Conservation (phyloP, 345 rosid genomes). For the Aegle marmelos region DNA sequence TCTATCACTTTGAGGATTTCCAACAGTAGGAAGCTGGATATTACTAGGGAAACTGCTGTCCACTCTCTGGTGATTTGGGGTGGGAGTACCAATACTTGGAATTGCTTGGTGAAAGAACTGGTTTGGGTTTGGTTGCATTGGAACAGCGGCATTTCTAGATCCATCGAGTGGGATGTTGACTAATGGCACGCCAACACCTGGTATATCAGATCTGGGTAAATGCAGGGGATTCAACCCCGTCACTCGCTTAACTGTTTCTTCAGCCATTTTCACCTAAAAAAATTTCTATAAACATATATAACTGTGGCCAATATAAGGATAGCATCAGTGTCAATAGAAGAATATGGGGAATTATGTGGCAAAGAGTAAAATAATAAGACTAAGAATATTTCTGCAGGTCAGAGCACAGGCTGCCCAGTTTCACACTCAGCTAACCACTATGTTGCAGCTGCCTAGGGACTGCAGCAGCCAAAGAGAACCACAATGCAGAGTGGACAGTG, state of each 20-base stretch:
- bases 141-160: conserved; percentile 21
- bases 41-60: conserved; percentile 25
- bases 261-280: conserved; percentile 96
- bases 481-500: neutral
- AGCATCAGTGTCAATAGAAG: neutral
- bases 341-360: neutral
- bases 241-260: conserved; percentile 87
- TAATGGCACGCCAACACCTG: conserved; percentile 40
- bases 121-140: conserved; percentile 35
- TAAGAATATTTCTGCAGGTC: neutral
- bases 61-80: conserved; percentile 32
- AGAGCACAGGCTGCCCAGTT: neutral
- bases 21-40: conserved; percentile 19
- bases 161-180: conserved; percentile 29
- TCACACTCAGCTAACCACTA: neutral
- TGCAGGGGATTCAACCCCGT: conserved; percentile 79
- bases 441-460: neutral
- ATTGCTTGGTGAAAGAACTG: conserved; percentile 42
- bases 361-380: conserved; percentile 1
- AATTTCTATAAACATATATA: conserved; percentile 13
- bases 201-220: conserved; percentile 51
- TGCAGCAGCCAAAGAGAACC: neutral
- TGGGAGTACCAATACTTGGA: conserved; percentile 26
- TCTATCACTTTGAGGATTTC: conserved; percentile 15
- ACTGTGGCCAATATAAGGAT: conserved; percentile 13